Evolutionary conservation across 1,139 yeast genomes (phyloP), one percentile per base, ranked within the genome.

Genomic region (Taphrina communis): DNA sequence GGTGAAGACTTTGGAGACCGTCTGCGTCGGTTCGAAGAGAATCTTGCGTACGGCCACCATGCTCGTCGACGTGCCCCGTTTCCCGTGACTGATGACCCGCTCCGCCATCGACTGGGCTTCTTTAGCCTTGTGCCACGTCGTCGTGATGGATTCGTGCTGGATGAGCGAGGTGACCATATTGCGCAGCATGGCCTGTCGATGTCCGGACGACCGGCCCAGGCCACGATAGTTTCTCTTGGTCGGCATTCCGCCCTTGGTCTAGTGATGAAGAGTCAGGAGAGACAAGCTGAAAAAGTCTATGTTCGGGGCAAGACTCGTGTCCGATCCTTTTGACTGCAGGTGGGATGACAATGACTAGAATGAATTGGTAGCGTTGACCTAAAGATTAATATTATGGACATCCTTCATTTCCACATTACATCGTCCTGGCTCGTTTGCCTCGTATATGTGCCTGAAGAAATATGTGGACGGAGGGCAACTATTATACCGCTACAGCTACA

Each of bases 121-220:
- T 76, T 86, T 86, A 63, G 92, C 91, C 76, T 88, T 88, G 51
- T 89, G 88, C 73, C 84, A 85, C 1, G 94, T 88, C 0, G 93
- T 88, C 9, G 85, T 82, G 70, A 88, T 85, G 19, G 88, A 82
- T 73, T 88, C 93, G 74, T 88, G 85, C 76, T 86, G 86, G 55
- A 88, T 80, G 60, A 88, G 77, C n/a, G 88, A 86, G 5, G 89
- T 82, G 39, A 86, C 89, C 74, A 88, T 78, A 75, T 87, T 88
- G 73, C 86, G 82, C 74, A 88, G 77, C 48, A 69, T 46, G 11
- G 69, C 66, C 21, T 69, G 66, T 6, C 71, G 66, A 31, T 69
- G 71, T 9, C 67, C 55, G 19, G 61, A 46, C 36, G 66, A 59
- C 0, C 71, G 63, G 38, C 67, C 66, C n/a, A 69, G 62, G 46